Base-by-base conservation (phyloP, 169 alveolate genomes). In the Cryptosporidium sp. region DNA sequence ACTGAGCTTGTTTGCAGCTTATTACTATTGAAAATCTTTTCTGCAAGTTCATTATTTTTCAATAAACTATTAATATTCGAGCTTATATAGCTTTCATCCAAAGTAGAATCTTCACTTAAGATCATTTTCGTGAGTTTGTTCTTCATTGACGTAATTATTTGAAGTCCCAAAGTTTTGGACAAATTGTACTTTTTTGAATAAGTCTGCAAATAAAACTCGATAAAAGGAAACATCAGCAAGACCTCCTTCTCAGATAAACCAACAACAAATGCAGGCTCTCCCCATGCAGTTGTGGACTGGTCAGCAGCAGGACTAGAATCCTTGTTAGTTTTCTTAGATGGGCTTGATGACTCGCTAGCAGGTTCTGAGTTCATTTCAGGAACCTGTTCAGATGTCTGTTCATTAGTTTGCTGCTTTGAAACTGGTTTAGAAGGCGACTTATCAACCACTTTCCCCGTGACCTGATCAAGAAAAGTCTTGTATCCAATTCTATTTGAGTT, bases 401-500 rank as follows among this genome's bases (percentile, higher is more conserved):
- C 70, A 6, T 74, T 73, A 14, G 86, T 33, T 55, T 51, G 51
- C 21, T 65, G 74, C 26, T 73, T 73, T 2, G 26, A 12, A 31
- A 10, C 41, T 16, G 67, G 8, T 16, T 33, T 71, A 16, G 26
- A 0, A 12, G 86, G 1, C 9, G 48, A 41, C n/a, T 55, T 73
- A 7, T 73, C 71, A 10, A 33, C 39, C 3, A 59, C 14, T n/a
- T 73, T 73, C 6, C 89, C 89, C 39, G 89, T 80, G 12, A 80
- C 33, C 35, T 61, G 89, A 23, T 80, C 89, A 12, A 80, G 23
- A 16, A 80, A 80, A 4, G 89, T 80, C 37, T 59, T 80, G 41
- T 62, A 62, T 37, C 89, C 89, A 8, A 59, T 48, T 45, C 75
- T 59, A 33, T 80, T 59, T n/a, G 75, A 80, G 43, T 80, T 80